Evolutionary conservation across 345 rosid species (phyloP).

Genomic region (Pistacia integerrima): DNA sequence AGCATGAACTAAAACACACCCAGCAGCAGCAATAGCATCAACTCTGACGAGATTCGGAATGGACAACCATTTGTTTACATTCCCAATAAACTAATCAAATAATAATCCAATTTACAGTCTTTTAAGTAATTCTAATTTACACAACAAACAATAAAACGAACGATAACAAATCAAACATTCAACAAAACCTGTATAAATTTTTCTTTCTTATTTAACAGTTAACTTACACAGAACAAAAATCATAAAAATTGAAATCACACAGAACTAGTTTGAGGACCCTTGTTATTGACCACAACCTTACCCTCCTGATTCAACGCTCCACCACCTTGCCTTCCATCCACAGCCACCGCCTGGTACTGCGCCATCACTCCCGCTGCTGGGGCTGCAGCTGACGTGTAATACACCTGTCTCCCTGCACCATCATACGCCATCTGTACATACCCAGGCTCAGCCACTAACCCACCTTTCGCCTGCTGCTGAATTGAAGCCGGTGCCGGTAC

Average conservation of each 20-base stretch:
- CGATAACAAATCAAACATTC: slow-evolving; percentile 7
- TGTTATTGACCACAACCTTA: slow-evolving; percentile 34
- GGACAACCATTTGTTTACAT: background rate
- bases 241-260: slow-evolving; percentile 20
- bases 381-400: slow-evolving; percentile 30
- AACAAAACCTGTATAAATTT: slow-evolving; percentile 21
- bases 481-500: slow-evolving; percentile 16
- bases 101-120: slow-evolving; percentile 17
- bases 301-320: slow-evolving; percentile 46
- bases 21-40: background rate
- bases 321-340: slow-evolving; percentile 33
- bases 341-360: slow-evolving; percentile 32
- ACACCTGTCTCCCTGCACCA: slow-evolving; percentile 56
- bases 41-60: background rate
- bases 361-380: slow-evolving; percentile 24
- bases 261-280: slow-evolving; percentile 31
- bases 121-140: background rate
- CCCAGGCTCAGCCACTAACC: slow-evolving; percentile 31
- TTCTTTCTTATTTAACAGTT: slow-evolving; percentile 15
- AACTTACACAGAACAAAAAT: slow-evolving; percentile 9
- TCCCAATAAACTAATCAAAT: slow-evolving; percentile 10
- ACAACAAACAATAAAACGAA: background rate
- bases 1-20: background rate
- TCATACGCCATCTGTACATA: slow-evolving; percentile 49
- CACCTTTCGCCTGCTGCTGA: slow-evolving; percentile 33